Percentiles rank a stretch among this genome's conserved stretches.
Conservation (phyloP, 2,329 filamentous ascomycete species). For the Aureobasidium sp. region DNA sequence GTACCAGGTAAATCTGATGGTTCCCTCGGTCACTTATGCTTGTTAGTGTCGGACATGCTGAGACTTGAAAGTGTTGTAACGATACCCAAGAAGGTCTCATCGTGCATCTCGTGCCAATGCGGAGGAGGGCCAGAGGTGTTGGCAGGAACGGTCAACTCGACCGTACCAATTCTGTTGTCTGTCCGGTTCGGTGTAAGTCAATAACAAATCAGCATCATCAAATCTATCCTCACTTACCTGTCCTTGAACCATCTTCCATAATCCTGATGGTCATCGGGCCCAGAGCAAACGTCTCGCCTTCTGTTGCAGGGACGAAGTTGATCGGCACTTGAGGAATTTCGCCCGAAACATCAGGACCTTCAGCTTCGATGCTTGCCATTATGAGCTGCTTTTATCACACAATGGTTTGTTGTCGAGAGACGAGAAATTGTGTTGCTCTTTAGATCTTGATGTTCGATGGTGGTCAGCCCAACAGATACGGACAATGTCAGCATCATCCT, state of each 20-base stretch:
- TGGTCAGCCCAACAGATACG: neutral
- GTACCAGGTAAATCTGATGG: constrained; percentile 44
- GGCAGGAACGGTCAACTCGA: constrained; percentile 44
- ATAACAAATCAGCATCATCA: neutral
- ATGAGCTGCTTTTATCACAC: neutral
- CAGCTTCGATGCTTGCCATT: constrained; percentile 8
- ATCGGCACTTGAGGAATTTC: constrained; percentile 34
- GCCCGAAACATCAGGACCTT: constrained; percentile 9
- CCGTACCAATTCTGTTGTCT: constrained; percentile 44
- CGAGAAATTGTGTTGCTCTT: neutral
- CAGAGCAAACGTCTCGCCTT: constrained; percentile 43
- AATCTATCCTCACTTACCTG: constrained; percentile 28
- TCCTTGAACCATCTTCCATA: constrained; percentile 46
- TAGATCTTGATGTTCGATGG: neutral
- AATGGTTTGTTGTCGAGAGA: neutral
- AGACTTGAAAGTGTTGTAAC: too few species aligned
- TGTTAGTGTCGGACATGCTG: neutral
- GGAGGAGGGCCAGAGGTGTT: constrained; percentile 41
- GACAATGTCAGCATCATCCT: constrained; percentile 3
- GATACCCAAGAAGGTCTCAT: constrained; percentile 45
- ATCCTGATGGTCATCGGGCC: constrained; percentile 45
- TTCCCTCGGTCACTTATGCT: constrained; percentile 39
- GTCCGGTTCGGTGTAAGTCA: neutral
- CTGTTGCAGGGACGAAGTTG: constrained; percentile 42
- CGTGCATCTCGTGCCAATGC: constrained; percentile 53